Conservation (phyloP, 2,329 filamentous ascomycete genomes). For the Neofusicoccum parvum region DNA sequence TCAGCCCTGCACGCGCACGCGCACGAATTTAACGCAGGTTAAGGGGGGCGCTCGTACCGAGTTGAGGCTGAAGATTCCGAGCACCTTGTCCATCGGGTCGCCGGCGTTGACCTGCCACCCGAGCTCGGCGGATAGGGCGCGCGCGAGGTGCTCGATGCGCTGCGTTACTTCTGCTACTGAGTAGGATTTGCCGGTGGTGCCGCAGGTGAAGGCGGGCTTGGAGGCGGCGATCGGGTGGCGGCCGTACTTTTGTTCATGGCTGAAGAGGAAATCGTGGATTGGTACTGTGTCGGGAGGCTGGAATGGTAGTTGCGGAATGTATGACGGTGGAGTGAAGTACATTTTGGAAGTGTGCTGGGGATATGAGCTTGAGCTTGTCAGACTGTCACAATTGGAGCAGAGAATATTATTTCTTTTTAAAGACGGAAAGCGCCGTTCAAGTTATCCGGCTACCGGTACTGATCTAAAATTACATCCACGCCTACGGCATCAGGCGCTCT, state of each 20-base stretch:
- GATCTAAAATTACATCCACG: background rate
- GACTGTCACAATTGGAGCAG: background rate
- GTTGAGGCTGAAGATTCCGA: constrained; percentile 13
- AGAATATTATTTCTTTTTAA: background rate
- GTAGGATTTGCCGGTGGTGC: constrained; percentile 11
- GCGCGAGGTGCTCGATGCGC: constrained; percentile 5
- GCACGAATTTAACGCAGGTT: too few species aligned
- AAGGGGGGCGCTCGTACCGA: background rate
- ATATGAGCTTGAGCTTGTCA: background rate
- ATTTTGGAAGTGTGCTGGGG: background rate
- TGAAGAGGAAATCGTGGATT: constrained; percentile 39
- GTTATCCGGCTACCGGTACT: background rate
- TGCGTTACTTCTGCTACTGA: constrained; percentile 7
- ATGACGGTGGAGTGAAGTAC: background rate
- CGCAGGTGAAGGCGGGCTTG: constrained; percentile 12
- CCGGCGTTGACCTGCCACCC: constrained; percentile 1
- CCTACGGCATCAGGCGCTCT: background rate
- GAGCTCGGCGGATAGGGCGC: constrained; percentile 11
- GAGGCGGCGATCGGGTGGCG: background rate
- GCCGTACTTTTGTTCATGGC: background rate
- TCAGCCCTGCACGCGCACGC: too few species aligned
- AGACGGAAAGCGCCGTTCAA: background rate
- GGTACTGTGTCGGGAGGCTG: background rate
- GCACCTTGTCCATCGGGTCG: background rate
- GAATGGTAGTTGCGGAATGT: background rate